Evolutionary conservation across 306 rosid genomes (phyloP).

Genomic region (Astragalus membranaceus): DNA sequence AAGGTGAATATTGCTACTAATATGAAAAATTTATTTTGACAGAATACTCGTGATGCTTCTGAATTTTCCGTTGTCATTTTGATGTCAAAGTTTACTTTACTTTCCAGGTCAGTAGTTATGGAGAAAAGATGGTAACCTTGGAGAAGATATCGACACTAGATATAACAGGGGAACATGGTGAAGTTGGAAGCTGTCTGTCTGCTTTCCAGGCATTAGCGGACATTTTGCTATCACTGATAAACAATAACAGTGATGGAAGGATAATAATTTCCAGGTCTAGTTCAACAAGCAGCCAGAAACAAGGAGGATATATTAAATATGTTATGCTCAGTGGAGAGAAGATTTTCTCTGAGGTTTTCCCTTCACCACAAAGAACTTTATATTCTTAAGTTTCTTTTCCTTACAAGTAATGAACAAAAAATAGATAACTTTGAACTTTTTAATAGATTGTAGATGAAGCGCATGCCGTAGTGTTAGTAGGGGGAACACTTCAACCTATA

Average conservation of each 20-base stretch:
- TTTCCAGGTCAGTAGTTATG: conserved; percentile 77
- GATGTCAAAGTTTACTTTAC: conserved; percentile 16
- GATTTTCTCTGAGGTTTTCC: conserved; percentile 85
- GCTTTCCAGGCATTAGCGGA: conserved; percentile 72
- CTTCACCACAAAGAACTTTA: background rate
- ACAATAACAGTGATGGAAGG: conserved; percentile 76
- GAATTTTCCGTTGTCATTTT: conserved; percentile 6
- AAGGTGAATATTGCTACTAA: conserved; percentile 53
- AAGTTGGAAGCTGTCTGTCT: conserved; percentile 69
- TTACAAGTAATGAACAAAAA: conserved; percentile 4
- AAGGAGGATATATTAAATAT: conserved; percentile 69
- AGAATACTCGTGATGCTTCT: background rate
- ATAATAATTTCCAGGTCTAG: conserved; percentile 67
- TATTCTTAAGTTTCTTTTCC: conserved; percentile 2
- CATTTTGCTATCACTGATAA: conserved; percentile 63
- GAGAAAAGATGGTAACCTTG: conserved; percentile 48
- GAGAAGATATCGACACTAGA: conserved; percentile 26
- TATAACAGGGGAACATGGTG: conserved; percentile 22
- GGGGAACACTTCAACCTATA: conserved; percentile 90
- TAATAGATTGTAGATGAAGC: conserved; percentile 75
- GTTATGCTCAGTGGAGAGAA: conserved; percentile 90
- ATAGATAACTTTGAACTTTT: conserved; percentile 21
- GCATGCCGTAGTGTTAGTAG: conserved; percentile 83
- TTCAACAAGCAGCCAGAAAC: conserved; percentile 33
- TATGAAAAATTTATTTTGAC: background rate